Conservation (phyloP, 306 rosid species). For the Prosopis cineraria region DNA sequence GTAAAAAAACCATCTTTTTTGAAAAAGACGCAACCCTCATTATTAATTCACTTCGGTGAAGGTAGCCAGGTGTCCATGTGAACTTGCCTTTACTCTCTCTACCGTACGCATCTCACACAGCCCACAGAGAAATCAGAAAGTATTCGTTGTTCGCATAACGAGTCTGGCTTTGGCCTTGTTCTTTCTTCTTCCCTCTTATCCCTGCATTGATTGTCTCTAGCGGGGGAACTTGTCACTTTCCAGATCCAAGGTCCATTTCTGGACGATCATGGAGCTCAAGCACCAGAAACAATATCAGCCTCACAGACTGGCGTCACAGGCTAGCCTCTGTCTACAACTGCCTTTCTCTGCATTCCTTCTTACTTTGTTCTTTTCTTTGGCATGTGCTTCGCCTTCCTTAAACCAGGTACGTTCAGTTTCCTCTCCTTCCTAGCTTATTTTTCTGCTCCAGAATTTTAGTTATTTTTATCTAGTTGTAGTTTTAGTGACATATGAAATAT, state of each 20-base stretch:
- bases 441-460: neutral
- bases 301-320: slow-evolving; percentile 45
- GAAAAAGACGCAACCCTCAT: slow-evolving; percentile 50
- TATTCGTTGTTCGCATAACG: neutral
- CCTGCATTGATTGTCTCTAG: slow-evolving; percentile 25
- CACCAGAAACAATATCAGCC: slow-evolving; percentile 35
- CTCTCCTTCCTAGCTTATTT: neutral
- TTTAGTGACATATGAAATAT: slow-evolving; percentile 20
- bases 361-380: slow-evolving; percentile 51
- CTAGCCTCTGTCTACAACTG: slow-evolving; percentile 46
- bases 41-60: slow-evolving; percentile 47
- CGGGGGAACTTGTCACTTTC: slow-evolving; percentile 2
- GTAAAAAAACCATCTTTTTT: slow-evolving; percentile 35
- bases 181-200: slow-evolving; percentile 1
- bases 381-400: slow-evolving; percentile 58
- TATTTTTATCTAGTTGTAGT: neutral
- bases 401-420: slow-evolving; percentile 51
- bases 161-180: neutral
- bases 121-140: slow-evolving; percentile 20
- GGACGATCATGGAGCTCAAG: slow-evolving; percentile 40
- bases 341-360: slow-evolving; percentile 49
- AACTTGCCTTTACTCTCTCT: slow-evolving; percentile 44
- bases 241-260: slow-evolving; percentile 43
- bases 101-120: slow-evolving; percentile 15
- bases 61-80: slow-evolving; percentile 65